phyloP scores from a whole-genome alignment of 2,329 filamentous ascomycete genomes.

The Trichoderma oligosporum region DNA sequence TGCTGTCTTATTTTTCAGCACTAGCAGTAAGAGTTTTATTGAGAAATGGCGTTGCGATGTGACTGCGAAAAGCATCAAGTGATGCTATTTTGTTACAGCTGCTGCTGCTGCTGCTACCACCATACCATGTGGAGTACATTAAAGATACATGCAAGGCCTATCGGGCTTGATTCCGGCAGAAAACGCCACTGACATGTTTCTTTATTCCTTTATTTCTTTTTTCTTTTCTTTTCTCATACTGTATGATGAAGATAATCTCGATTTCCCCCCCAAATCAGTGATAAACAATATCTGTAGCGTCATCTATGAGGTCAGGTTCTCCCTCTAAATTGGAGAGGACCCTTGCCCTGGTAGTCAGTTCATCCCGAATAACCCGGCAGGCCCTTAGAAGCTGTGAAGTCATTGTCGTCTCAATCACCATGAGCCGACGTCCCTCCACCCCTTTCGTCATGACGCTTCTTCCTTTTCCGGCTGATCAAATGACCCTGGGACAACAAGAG shows the following conservation, averaged over 20 bases:
- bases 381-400: slow-evolving; percentile 8
- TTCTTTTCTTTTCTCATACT: slow-evolving; percentile 11
- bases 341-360: slow-evolving; percentile 5
- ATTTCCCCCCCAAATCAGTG: background rate
- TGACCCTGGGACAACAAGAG: background rate
- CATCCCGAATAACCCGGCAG: background rate
- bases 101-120: too few species aligned
- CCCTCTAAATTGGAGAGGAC: slow-evolving; percentile 1
- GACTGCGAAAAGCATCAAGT: too few species aligned
- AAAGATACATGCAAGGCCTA: too few species aligned
- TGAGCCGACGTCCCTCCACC: background rate
- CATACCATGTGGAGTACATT: too few species aligned
- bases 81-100: too few species aligned
- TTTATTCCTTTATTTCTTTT: background rate
- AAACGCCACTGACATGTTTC: background rate
- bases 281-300: slow-evolving; percentile 5
- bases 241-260: slow-evolving; percentile 2
- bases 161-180: slow-evolving; percentile 9
- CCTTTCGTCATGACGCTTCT: background rate
- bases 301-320: slow-evolving; percentile 19
- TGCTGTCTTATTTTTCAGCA: too few species aligned
- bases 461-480: background rate
- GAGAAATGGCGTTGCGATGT: too few species aligned
- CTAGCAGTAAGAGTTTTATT: too few species aligned
- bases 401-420: slow-evolving; percentile 2